Conservation (phyloP, 116 monocot species). For the Trichopus zeylanicus region DNA sequence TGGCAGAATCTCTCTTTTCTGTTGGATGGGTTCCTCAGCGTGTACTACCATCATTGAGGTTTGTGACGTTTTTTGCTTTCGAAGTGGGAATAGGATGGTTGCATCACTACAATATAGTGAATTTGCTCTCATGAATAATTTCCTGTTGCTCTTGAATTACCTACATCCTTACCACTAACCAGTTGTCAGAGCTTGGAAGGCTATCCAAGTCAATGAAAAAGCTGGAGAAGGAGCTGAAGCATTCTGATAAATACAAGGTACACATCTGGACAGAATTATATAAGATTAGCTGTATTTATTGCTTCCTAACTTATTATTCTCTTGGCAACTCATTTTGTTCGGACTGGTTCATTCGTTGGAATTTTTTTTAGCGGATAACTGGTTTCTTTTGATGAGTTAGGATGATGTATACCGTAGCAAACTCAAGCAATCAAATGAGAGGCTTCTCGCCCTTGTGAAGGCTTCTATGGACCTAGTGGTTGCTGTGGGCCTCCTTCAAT, state of each 20-base stretch:
- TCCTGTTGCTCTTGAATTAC: background rate
- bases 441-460: constrained; percentile 70
- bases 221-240: constrained; percentile 70
- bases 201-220: constrained; percentile 65
- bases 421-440: constrained; percentile 61
- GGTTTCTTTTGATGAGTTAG: constrained; percentile 37
- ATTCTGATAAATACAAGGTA: constrained; percentile 46
- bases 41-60: constrained; percentile 89
- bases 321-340: background rate
- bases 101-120: background rate
- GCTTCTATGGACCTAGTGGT: constrained; percentile 86
- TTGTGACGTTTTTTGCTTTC: background rate
- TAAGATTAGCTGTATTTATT: background rate
- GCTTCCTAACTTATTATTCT: too few species aligned
- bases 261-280: background rate
- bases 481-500: constrained; percentile 83
- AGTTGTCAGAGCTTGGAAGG: constrained; percentile 77
- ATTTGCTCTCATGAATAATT: background rate
- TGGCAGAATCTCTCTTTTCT: constrained; percentile 81
- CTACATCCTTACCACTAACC: constrained; percentile 1
- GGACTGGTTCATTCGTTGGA: background rate
- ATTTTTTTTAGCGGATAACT: background rate
- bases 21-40: constrained; percentile 83
- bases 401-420: constrained; percentile 60
- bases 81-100: background rate